phyloP scores from a whole-genome alignment of 2,329 filamentous ascomycete genomes.

The Xylariaceae sp. region DNA sequence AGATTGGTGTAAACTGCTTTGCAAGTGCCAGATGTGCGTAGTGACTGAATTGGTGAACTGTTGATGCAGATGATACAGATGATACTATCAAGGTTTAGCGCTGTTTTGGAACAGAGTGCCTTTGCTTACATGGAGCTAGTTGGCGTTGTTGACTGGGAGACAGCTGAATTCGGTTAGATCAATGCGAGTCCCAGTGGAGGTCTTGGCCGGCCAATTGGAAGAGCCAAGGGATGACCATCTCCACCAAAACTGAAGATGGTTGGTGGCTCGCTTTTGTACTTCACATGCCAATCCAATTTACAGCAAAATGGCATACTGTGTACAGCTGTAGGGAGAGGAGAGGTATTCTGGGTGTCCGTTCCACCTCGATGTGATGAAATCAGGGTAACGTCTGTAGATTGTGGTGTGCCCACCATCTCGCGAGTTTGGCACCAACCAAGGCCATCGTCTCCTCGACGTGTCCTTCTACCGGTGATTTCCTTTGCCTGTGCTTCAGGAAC shows the following conservation, averaged over 20 bases:
- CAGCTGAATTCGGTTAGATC: constrained; percentile 1
- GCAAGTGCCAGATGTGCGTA: too few relatives aligned
- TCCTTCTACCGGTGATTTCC: too few relatives aligned
- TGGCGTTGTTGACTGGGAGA: constrained; percentile 13
- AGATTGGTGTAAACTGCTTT: too few relatives aligned
- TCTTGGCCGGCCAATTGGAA: neutral
- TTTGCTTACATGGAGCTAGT: constrained; percentile 3
- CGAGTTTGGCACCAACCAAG: neutral
- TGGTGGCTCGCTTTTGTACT: constrained; percentile 9
- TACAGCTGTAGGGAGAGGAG: too few relatives aligned
- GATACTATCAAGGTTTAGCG: constrained; percentile 4
- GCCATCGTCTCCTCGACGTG: too few relatives aligned
- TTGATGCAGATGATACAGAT: constrained; percentile 5
- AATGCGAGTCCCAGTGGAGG: neutral
- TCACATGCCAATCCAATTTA: constrained; percentile 16
- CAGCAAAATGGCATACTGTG: too few relatives aligned
- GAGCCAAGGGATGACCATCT: neutral
- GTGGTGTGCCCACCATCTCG: constrained; percentile 2
- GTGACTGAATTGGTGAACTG: neutral
- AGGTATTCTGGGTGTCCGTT: too few relatives aligned
- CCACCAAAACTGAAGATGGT: too few relatives aligned
- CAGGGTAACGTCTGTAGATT: neutral
- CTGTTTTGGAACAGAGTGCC: constrained; percentile 4
- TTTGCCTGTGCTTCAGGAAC: too few relatives aligned
- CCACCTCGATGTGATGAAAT: constrained; percentile 10